These are phyloP conservation scores for Cetradonia linearis DNA, from an alignment of 495 filamentous ascomycete species.

Conservation along the genomic window DNA sequence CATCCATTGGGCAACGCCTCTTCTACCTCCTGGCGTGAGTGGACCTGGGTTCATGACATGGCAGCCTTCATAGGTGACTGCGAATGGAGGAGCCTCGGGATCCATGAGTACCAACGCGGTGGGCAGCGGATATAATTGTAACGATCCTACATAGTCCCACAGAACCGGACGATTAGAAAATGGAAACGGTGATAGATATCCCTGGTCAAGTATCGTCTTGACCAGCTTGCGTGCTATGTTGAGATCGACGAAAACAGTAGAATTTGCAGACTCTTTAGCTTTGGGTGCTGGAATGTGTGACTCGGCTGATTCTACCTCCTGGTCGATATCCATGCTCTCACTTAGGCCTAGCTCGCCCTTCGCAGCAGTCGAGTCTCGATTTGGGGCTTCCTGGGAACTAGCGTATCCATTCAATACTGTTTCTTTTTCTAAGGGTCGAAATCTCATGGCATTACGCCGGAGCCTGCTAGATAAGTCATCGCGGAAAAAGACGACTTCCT, in stretches of 20 bases:
- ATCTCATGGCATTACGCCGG: conserved; percentile 59
- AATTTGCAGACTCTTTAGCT: conserved; percentile 20
- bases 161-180: conserved; percentile 63
- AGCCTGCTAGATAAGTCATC: conserved; percentile 76
- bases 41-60: conserved; percentile 90
- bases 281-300: conserved; percentile 19
- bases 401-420: conserved; percentile 12
- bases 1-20: conserved; percentile 64
- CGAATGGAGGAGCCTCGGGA: conserved; percentile 66
- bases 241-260: conserved; percentile 39
- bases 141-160: conserved; percentile 69
- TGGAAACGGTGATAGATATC: conserved; percentile 76
- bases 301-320: conserved; percentile 18
- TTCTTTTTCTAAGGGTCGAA: conserved; percentile 27
- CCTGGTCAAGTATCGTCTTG: conserved; percentile 90
- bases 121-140: conserved; percentile 81
- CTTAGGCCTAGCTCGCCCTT: conserved; percentile 21
- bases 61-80: conserved; percentile 85
- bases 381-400: conserved; percentile 7
- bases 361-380: conserved; percentile 23
- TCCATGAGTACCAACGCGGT: conserved; percentile 75
- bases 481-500: conserved; percentile 76
- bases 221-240: conserved; percentile 68
- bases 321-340: conserved; percentile 41
- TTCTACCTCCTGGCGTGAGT: conserved; percentile 52